A percentile compares a stretch with the other conserved stretches of the same genome.
Evolutionary conservation across 1,139 yeast genomes (phyloP).

Genomic region (Sugiyamaella novakii): DNA sequence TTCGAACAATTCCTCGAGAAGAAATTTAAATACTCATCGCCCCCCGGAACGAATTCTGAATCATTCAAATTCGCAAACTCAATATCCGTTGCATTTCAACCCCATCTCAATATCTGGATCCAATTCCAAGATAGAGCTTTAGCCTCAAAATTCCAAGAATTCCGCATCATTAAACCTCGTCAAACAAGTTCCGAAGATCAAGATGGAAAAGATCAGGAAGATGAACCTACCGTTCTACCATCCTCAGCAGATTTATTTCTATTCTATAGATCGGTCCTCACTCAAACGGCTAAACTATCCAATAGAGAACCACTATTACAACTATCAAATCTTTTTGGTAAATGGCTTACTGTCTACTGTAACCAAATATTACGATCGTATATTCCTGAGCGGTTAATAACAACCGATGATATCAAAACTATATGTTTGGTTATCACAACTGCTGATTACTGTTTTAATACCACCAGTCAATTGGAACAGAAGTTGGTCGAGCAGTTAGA

Average conservation of each 20-base stretch:
- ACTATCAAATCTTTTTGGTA: conserved; percentile 64
- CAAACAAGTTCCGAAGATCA: conserved; percentile 11
- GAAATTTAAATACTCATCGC: conserved; percentile 45
- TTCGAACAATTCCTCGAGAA: conserved; percentile 75
- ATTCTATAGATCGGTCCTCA: conserved; percentile 66
- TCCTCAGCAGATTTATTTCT: conserved; percentile 88
- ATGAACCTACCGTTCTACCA: conserved; percentile 59
- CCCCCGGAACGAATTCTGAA: neutral
- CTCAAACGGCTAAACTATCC: conserved; percentile 76
- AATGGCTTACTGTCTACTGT: conserved; percentile 67
- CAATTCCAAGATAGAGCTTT: conserved; percentile 73
- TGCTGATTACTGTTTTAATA: conserved; percentile 82
- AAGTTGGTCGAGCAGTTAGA: conserved; percentile 57
- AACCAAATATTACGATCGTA: conserved; percentile 61
- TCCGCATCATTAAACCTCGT: conserved; percentile 21
- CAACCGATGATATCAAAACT: conserved; percentile 63
- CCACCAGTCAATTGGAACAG: conserved; percentile 75
- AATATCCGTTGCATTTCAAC: conserved; percentile 79
- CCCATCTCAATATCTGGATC: conserved; percentile 84
- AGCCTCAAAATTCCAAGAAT: conserved; percentile 56
- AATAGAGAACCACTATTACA: conserved; percentile 67
- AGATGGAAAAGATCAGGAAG: conserved; percentile 43
- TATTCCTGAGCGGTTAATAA: conserved; percentile 50
- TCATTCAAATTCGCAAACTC: conserved; percentile 44
- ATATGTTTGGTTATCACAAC: conserved; percentile 79